Conservation (phyloP, 306 rosid genomes). For the Dryas drummondii region DNA sequence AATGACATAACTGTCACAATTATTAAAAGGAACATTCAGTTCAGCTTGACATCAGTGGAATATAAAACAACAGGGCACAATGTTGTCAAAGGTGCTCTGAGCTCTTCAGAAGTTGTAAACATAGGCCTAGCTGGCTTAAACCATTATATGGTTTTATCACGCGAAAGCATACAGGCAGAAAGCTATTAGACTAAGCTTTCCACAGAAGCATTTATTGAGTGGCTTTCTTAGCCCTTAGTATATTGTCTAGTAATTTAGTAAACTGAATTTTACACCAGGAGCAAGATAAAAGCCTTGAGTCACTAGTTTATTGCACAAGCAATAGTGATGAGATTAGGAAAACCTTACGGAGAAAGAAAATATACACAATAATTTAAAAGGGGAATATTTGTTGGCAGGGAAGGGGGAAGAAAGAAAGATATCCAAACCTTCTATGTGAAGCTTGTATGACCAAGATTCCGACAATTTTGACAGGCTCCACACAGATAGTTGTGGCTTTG, state of each 20-base stretch:
- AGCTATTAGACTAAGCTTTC: not conserved
- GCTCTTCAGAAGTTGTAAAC: not conserved
- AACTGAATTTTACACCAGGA: not conserved
- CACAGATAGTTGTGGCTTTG: slow-evolving; percentile 65
- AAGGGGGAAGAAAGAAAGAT: not conserved
- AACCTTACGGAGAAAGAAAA: not conserved
- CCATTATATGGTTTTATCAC: not conserved
- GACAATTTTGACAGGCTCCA: slow-evolving; percentile 70
- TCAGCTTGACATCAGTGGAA: not conserved
- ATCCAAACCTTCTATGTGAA: slow-evolving; percentile 75
- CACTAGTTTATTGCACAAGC: not conserved
- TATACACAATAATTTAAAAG: not conserved
- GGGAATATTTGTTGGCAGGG: too few species aligned
- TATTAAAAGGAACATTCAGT: not conserved
- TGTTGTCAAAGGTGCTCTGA: not conserved
- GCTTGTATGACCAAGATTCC: slow-evolving; percentile 77
- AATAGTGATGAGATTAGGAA: not conserved
- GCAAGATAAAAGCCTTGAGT: not conserved
- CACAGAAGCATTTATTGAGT: not conserved
- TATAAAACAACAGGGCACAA: not conserved
- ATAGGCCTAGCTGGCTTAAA: not conserved
- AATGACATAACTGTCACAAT: not conserved
- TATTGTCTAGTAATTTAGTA: not conserved
- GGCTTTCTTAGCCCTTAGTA: not conserved
- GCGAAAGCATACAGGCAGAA: too few species aligned